Evolutionary conservation across 2,329 filamentous ascomycete genomes (phyloP).

Genomic region (Fusarium agapanthi): DNA sequence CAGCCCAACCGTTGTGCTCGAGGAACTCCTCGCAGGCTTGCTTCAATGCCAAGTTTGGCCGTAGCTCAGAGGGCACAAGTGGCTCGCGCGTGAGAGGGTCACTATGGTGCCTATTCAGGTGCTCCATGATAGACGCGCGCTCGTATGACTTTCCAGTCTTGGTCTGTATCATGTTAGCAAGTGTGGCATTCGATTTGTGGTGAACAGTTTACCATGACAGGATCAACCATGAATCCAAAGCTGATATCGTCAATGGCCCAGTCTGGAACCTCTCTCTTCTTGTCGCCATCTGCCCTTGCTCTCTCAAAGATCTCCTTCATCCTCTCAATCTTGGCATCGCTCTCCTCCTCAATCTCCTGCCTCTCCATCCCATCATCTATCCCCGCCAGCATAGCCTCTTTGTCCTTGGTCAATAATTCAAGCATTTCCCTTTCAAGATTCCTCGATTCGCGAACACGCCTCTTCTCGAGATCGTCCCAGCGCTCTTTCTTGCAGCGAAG

Average conservation of each 20-base stretch:
- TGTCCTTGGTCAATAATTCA: conserved; percentile 57
- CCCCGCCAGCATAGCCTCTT: conserved; percentile 52
- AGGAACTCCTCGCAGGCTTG: conserved; percentile 88
- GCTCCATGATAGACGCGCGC: conserved; percentile 83
- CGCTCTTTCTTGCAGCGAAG: conserved; percentile 84
- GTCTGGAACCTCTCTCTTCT: conserved; percentile 72
- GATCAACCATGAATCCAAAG: conserved; percentile 79
- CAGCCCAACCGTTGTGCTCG: conserved; percentile 88
- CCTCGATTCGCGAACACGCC: conserved; percentile 62
- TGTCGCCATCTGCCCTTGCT: conserved; percentile 55
- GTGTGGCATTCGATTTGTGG: neutral
- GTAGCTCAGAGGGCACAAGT: conserved; percentile 72
- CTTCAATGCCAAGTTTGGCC: conserved; percentile 83
- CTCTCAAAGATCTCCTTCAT: conserved; percentile 62
- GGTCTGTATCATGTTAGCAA: conserved; percentile 58
- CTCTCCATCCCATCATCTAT: conserved; percentile 58
- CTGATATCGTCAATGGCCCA: conserved; percentile 81
- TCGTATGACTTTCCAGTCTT: conserved; percentile 93
- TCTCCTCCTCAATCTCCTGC: conserved; percentile 58
- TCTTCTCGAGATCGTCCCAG: conserved; percentile 79
- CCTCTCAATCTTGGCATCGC: conserved; percentile 54
- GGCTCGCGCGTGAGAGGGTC: conserved; percentile 88
- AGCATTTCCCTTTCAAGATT: conserved; percentile 70
- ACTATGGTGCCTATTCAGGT: conserved; percentile 76
- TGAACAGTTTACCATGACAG: conserved; percentile 60